These are phyloP conservation scores for Apiotrichum veenhuisii DNA, from an alignment of 1,284 basidiomycete species.

Conservation along the genomic window DNA sequence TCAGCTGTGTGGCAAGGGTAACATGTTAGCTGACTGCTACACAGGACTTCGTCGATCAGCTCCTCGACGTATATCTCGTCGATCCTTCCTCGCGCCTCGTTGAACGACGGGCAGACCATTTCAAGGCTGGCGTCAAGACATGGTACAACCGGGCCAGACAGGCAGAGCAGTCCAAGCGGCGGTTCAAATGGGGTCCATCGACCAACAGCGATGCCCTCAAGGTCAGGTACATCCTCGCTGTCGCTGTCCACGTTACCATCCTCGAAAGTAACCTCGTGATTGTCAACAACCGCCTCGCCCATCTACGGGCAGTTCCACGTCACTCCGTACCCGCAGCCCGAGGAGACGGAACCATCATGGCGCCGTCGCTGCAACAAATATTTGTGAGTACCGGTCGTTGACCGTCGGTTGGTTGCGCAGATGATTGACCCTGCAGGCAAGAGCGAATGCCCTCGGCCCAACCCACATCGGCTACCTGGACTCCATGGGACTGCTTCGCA, in stretches of 20 bases:
- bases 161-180: neutral
- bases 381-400: conserved; percentile 31
- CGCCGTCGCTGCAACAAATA: conserved; percentile 21
- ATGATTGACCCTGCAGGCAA: conserved; percentile 4
- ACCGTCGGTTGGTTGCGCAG: too few relatives aligned
- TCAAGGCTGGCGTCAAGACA: conserved; percentile 12
- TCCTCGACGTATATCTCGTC: conserved; percentile 16
- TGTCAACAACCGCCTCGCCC: conserved; percentile 22
- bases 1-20: too few relatives aligned
- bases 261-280: conserved; percentile 29
- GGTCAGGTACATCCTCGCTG: conserved; percentile 22
- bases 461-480: conserved; percentile 23
- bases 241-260: conserved; percentile 29
- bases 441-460: conserved; percentile 8
- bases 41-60: conserved; percentile 11
- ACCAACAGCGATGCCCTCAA: conserved; percentile 9
- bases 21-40: neutral
- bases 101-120: conserved; percentile 7
- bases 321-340: conserved; percentile 11
- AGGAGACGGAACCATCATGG: conserved; percentile 25
- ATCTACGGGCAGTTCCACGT: neutral
- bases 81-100: conserved; percentile 7
- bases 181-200: neutral
- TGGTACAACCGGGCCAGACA: conserved; percentile 18
- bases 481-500: conserved; percentile 5